Base-by-base conservation (phyloP, 2,329 filamentous ascomycete species). In the Xylariaceae sp. region DNA sequence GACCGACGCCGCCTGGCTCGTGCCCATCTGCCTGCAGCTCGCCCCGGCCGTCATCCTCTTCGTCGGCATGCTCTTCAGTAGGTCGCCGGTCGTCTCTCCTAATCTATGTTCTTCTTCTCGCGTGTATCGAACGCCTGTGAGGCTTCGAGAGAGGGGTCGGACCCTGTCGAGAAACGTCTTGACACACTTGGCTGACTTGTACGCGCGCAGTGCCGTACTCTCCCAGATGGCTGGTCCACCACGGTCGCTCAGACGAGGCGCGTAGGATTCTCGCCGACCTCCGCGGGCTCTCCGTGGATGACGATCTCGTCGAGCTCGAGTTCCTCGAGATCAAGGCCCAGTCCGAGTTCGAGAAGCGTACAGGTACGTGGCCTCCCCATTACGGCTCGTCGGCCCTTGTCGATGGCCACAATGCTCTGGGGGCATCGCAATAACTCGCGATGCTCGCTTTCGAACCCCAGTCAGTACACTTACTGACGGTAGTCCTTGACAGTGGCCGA, bases 241-340 rank as follows among this genome's bases (percentile, higher is more conserved):
- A 58, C 35, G 49, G 36, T 36, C 77, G 81, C 22, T 81, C 88
- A 48, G 68, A 68, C 0, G 83, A 89, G 52, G 80, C 80, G 0
- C 72, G 74, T 12, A 53, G 54, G 8, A 75, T 78, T 1, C 67
- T 90, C 1, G 74, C 81, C 0, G 65, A 54, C 31, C 72, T 90
- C 3, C 76, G 85, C 16, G 68, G 67, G 5, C 68, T 85, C 0
- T 55, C 73, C 0, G 51, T 61, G 12, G 71, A 81, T 42, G 71
- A 87, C 49, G 77, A 84, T 36, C 68, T 85, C 0, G 72, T 89
- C 23, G 72, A 81, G 43, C 66, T 87, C 2, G 85, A 90, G 49
- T 87, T 82, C 51, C 70, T 87, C n/a, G 84, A 90, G 53, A 89
- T 90, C 60, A 84, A 85, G 55, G 82, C 83, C 0, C 80, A 87